phyloP scores from a whole-genome alignment of 345 rosid genomes.

The Mallotus nudiflorus region DNA sequence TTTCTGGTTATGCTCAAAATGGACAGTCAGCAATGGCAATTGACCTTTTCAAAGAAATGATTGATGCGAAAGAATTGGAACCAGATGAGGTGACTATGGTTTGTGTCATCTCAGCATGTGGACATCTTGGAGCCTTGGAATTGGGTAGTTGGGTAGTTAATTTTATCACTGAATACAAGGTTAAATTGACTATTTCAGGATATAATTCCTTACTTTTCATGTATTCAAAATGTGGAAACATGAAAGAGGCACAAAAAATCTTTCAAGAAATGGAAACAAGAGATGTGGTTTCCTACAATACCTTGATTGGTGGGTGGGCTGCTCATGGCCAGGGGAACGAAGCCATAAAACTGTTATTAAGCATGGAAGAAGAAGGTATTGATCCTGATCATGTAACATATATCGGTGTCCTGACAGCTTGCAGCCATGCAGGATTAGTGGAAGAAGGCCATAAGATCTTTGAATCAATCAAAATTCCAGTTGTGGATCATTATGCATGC shows the following conservation, averaged over 20 bases:
- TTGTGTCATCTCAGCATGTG: constrained; percentile 48
- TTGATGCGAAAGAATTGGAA: constrained; percentile 15
- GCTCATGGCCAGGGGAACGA: constrained; percentile 41
- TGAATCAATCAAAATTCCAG: constrained; percentile 22
- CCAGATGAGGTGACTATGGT: constrained; percentile 48
- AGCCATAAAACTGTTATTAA: constrained; percentile 24
- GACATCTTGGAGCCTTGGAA: constrained; percentile 43
- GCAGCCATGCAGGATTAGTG: constrained; percentile 48
- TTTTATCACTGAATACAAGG: constrained; percentile 27
- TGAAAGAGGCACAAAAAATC: constrained; percentile 34
- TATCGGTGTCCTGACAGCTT: constrained; percentile 41
- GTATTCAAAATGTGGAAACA: constrained; percentile 41
- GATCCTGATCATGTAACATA: constrained; percentile 42
- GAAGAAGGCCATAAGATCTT: constrained; percentile 36
- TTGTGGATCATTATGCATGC: constrained; percentile 32
- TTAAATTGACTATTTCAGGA: constrained; percentile 40
- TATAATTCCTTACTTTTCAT: constrained; percentile 44
- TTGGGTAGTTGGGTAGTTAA: constrained; percentile 36
- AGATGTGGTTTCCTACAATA: constrained; percentile 40
- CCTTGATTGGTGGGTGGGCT: constrained; percentile 45
- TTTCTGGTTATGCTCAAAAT: constrained; percentile 52
- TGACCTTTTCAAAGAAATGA: constrained; percentile 40
- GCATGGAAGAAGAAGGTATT: constrained; percentile 35
- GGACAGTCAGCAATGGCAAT: constrained; percentile 45
- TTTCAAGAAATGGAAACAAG: constrained; percentile 33